phyloP scores from a whole-genome alignment of 2,329 filamentous ascomycete genomes.

The Diplodia corticola region DNA sequence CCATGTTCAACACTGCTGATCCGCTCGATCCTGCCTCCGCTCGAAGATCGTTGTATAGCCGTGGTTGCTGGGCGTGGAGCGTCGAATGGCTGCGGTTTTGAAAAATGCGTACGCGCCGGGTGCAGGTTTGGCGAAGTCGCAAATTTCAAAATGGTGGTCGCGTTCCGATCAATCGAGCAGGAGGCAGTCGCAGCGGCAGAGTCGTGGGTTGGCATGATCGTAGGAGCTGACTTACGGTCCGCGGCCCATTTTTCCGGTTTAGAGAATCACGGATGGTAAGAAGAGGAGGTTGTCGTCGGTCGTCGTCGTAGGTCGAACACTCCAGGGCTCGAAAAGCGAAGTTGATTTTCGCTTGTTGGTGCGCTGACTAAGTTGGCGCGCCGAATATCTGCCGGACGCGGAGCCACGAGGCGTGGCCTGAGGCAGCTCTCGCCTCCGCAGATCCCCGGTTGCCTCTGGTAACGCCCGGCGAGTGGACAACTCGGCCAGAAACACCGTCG shows the following conservation, averaged over 20 bases:
- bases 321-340: slow-evolving; percentile 17
- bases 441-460: slow-evolving; percentile 16
- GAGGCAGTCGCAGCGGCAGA: slow-evolving; percentile 2
- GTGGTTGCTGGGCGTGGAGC: background rate
- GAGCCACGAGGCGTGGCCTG: background rate
- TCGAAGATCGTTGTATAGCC: background rate
- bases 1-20: background rate
- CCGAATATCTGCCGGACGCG: slow-evolving; percentile 14
- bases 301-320: slow-evolving; percentile 31
- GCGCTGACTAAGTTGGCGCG: slow-evolving; percentile 20
- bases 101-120: background rate
- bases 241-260: slow-evolving; percentile 61
- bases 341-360: slow-evolving; percentile 24
- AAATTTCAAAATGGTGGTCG: slow-evolving; percentile 1
- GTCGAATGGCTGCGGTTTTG: background rate
- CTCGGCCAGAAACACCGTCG: background rate
- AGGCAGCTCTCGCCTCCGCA: background rate
- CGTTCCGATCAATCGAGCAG: background rate
- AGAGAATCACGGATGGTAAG: slow-evolving; percentile 38
- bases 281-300: slow-evolving; percentile 32
- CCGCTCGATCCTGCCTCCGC: background rate
- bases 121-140: background rate
- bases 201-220: background rate
- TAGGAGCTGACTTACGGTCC: slow-evolving; percentile 57
- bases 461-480: slow-evolving; percentile 1